Percentiles rank a stretch among this genome's conserved stretches.
phyloP scores from a whole-genome alignment of 1,284 basidiomycete genomes.

The Apiotrichum laibachii region DNA sequence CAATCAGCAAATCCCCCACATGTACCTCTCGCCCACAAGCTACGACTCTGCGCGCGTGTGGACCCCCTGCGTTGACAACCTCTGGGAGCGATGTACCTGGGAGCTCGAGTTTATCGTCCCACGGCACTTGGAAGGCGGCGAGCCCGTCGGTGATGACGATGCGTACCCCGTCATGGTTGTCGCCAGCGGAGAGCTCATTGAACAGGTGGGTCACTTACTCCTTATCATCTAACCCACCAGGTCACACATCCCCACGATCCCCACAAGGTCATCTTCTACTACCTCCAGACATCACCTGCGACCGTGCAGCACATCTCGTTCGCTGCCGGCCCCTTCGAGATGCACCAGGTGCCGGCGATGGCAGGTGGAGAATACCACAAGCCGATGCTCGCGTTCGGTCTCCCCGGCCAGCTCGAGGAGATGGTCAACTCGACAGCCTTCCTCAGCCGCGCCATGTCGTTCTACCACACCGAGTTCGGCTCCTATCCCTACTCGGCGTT shows the following conservation, averaged over 20 bases:
- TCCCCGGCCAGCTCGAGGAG: slow-evolving; percentile 74
- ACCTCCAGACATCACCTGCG: slow-evolving; percentile 80
- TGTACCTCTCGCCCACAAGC: slow-evolving; percentile 83
- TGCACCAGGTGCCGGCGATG: slow-evolving; percentile 65
- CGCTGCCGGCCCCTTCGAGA: slow-evolving; percentile 89
- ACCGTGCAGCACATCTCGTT: slow-evolving; percentile 95
- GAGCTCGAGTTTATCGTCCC: slow-evolving; percentile 96
- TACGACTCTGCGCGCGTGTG: slow-evolving; percentile 90
- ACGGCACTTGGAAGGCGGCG: slow-evolving; percentile 69
- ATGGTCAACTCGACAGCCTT: slow-evolving; percentile 66
- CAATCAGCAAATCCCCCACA: slow-evolving; percentile 79
- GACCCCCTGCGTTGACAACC: slow-evolving; percentile 93
- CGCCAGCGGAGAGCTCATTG: slow-evolving; percentile 88
- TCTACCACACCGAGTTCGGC: slow-evolving; percentile 86
- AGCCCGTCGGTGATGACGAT: slow-evolving; percentile 52
- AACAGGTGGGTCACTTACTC: slow-evolving; percentile 66
- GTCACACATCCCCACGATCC: slow-evolving; percentile 91
- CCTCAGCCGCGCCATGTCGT: slow-evolving; percentile 84
- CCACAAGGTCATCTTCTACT: slow-evolving; percentile 91
- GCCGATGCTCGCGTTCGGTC: slow-evolving; percentile 87
- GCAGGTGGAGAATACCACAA: slow-evolving; percentile 61
- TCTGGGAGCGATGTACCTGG: slow-evolving; percentile 98
- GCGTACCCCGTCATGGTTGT: slow-evolving; percentile 78
- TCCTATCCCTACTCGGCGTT: slow-evolving; percentile 95
- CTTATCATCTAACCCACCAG: slow-evolving; percentile 51